Conservation (phyloP, 2,329 filamentous ascomycete genomes). For the Penicillium janthinellum region DNA sequence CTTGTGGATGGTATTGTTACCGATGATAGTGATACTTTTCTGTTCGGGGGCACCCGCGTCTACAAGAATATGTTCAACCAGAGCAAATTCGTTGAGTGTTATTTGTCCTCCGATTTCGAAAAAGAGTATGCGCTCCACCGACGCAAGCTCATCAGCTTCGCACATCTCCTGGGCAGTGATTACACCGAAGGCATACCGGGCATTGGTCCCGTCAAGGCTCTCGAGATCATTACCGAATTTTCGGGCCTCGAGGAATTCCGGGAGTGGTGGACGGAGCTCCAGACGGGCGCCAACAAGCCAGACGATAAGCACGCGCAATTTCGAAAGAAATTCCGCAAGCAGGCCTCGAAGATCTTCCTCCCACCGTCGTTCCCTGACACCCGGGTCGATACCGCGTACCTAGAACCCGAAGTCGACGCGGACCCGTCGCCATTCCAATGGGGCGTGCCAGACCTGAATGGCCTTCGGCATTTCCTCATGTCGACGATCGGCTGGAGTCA, state of each 20-base stretch:
- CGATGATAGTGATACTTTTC: constrained; percentile 93
- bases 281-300: constrained; percentile 62
- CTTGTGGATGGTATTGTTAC: constrained; percentile 97
- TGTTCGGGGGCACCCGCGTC: constrained; percentile 92
- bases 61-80: constrained; percentile 99
- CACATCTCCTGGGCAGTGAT: constrained; percentile 88
- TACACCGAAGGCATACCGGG: constrained; percentile 92
- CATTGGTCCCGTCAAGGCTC: constrained; percentile 88
- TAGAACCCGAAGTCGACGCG: constrained; percentile 80
- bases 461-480: constrained; percentile 82
- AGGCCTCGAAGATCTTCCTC: constrained; percentile 83
- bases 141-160: constrained; percentile 84
- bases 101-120: constrained; percentile 79
- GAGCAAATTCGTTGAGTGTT: constrained; percentile 97
- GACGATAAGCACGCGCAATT: constrained; percentile 66
- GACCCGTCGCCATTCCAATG: constrained; percentile 82
- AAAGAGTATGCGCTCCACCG: constrained; percentile 85
- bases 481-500: constrained; percentile 88
- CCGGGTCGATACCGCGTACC: constrained; percentile 79
- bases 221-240: constrained; percentile 94
- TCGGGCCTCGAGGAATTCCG: constrained; percentile 71
- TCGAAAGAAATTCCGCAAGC: constrained; percentile 82
- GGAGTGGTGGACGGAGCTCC: constrained; percentile 83
- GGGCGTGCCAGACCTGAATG: constrained; percentile 91
- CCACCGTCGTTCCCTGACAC: constrained; percentile 76